These are phyloP conservation scores for Stagonosporopsis vannaccii DNA, from an alignment of 2,329 filamentous ascomycete species.

Conservation along the genomic window DNA sequence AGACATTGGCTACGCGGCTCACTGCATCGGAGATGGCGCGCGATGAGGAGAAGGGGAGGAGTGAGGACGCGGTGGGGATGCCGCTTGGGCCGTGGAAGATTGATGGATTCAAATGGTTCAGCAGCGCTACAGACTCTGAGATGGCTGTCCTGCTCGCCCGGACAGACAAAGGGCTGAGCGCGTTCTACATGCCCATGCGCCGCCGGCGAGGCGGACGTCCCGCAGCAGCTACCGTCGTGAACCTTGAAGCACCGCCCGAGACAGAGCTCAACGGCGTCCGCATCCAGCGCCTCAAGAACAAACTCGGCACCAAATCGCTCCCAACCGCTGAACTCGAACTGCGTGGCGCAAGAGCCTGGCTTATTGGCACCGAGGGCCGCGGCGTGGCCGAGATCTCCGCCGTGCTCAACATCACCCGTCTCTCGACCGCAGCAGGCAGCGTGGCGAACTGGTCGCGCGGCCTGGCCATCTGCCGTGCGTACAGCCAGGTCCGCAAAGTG, in stretches of 20 bases:
- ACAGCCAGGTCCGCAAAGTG: conserved; percentile 64
- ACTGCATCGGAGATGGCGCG: conserved; percentile 30
- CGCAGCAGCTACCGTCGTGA: conserved; percentile 8
- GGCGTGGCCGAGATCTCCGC: conserved; percentile 73
- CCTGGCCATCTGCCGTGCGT: conserved; percentile 65
- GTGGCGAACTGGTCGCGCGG: conserved; percentile 64
- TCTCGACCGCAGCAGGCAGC: conserved; percentile 64
- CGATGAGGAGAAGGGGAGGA: conserved; percentile 30
- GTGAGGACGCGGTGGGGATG: conserved; percentile 38
- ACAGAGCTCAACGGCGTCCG: conserved; percentile 70
- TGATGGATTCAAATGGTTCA: conserved; percentile 76
- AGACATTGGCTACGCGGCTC: conserved; percentile 62
- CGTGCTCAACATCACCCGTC: conserved; percentile 71
- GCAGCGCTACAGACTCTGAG: conserved; percentile 69
- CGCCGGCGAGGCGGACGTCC: conserved; percentile 36
- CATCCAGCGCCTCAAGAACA: conserved; percentile 75
- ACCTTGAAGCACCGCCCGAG: conserved; percentile 22
- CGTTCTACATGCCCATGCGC: conserved; percentile 71
- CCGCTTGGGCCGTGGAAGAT: conserved; percentile 66
- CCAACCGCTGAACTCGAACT: conserved; percentile 76
- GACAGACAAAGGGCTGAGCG: conserved; percentile 62
- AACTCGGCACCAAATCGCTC: conserved; percentile 72
- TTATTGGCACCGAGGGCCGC: conserved; percentile 70
- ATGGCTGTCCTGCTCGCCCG: conserved; percentile 71
- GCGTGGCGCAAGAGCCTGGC: conserved; percentile 52